Evolutionary conservation across 1,284 basidiomycete species (phyloP).

Genomic region (Trametes versicolor): DNA sequence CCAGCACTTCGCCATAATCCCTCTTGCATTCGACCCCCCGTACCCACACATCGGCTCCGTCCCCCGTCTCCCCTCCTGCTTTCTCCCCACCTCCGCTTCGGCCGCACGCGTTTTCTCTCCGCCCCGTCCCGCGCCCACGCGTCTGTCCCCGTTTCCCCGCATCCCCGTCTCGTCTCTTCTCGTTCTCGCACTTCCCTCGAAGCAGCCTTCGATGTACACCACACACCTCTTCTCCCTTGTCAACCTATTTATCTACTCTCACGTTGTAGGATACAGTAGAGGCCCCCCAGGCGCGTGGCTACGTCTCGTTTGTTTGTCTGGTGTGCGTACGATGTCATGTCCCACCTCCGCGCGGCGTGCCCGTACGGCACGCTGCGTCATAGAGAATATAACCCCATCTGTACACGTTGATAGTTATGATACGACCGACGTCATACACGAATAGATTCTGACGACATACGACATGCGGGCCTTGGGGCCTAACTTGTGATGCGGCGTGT

Average conservation of each 20-base stretch:
- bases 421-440: neutral
- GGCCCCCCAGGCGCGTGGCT: no score
- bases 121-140: neutral
- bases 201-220: neutral
- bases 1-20: slow-evolving; percentile 12
- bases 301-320: neutral
- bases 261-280: neutral
- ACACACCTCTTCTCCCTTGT: neutral
- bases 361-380: neutral
- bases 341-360: neutral
- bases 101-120: neutral
- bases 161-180: no score
- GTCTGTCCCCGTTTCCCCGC: neutral
- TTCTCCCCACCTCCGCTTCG: neutral
- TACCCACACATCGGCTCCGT: neutral
- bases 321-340: neutral
- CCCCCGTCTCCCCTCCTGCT: neutral
- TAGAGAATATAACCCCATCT: neutral
- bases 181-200: neutral
- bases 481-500: neutral
- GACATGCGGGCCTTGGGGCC: neutral
- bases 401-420: neutral
- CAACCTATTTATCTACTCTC: neutral
- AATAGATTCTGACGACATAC: no score
- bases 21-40: neutral